A percentile compares a stretch with the other conserved stretches of the same genome.
phyloP scores from a whole-genome alignment of 805 yeast genomes.

The Cyberlindnera nakhonratchasimensis region DNA sequence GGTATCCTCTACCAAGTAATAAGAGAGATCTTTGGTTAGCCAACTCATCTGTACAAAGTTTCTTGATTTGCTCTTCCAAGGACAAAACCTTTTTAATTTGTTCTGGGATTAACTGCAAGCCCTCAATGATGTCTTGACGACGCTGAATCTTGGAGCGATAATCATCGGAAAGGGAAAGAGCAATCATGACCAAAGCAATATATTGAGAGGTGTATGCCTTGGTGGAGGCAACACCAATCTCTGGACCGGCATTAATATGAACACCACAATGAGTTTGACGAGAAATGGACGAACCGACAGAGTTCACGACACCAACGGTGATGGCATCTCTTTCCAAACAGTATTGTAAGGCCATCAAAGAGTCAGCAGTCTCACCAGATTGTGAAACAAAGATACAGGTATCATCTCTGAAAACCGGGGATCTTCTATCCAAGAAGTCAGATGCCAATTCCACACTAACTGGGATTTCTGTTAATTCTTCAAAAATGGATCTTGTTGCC shows the following conservation, averaged over 20 bases:
- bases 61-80: slow-evolving; percentile 70
- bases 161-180: slow-evolving; percentile 91
- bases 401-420: slow-evolving; percentile 98
- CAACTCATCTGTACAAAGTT: slow-evolving; percentile 67
- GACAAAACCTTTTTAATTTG: slow-evolving; percentile 77
- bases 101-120: slow-evolving; percentile 76
- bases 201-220: slow-evolving; percentile 98
- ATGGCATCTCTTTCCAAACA: slow-evolving; percentile 96
- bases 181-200: slow-evolving; percentile 96
- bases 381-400: slow-evolving; percentile 97
- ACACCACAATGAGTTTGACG: slow-evolving; percentile 99
- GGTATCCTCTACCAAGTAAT: slow-evolving; percentile 95
- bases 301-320: slow-evolving; percentile 95
- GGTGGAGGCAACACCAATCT: slow-evolving; percentile 98
- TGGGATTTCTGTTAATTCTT: slow-evolving; percentile 93
- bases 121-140: slow-evolving; percentile 81
- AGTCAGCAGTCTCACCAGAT: slow-evolving; percentile 98
- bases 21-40: slow-evolving; percentile 82
- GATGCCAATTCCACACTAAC: slow-evolving; percentile 91
- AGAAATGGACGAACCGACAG: slow-evolving; percentile 95
- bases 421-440: slow-evolving; percentile 88
- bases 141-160: slow-evolving; percentile 72
- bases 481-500: slow-evolving; percentile 94
- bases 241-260: slow-evolving; percentile 99
- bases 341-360: slow-evolving; percentile 90